These are phyloP conservation scores for Notholithocarpus densiflorus DNA, from an alignment of 306 rosid genomes.

Conservation along the genomic window DNA sequence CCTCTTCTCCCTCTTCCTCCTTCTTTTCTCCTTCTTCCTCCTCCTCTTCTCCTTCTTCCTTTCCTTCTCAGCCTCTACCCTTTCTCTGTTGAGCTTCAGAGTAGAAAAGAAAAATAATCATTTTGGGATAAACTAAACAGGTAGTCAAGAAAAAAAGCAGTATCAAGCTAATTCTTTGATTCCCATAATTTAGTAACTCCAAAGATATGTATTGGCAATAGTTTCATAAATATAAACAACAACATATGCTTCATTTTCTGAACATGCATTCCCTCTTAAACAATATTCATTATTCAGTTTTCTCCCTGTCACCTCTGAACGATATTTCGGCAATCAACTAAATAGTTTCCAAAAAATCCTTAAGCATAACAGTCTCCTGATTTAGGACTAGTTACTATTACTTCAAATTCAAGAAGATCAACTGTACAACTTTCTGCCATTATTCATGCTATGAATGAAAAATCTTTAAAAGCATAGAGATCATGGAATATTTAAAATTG, in stretches of 20 bases:
- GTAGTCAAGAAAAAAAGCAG: neutral
- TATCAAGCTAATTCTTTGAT: no score
- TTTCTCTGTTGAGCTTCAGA: conserved; percentile 16
- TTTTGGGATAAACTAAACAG: neutral
- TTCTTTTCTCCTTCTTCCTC: neutral
- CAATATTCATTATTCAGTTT: no score
- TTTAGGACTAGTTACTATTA: neutral
- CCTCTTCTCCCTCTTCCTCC: neutral
- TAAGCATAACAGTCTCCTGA: neutral
- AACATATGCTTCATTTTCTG: no score
- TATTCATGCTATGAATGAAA: neutral
- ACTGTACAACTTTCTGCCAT: neutral
- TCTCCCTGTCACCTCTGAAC: no score
- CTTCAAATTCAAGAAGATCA: neutral
- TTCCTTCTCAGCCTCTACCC: neutral
- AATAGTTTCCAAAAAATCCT: neutral
- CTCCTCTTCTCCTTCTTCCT: neutral
- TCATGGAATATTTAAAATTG: neutral
- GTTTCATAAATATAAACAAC: neutral
- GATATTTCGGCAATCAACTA: no score
- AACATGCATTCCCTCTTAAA: no score
- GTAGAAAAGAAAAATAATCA: neutral
- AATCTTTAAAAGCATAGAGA: no score
- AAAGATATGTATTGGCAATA: neutral
- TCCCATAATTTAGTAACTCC: neutral